phyloP scores from a whole-genome alignment of 768 basidiomycete species.

The Gautieria morchelliformis region DNA sequence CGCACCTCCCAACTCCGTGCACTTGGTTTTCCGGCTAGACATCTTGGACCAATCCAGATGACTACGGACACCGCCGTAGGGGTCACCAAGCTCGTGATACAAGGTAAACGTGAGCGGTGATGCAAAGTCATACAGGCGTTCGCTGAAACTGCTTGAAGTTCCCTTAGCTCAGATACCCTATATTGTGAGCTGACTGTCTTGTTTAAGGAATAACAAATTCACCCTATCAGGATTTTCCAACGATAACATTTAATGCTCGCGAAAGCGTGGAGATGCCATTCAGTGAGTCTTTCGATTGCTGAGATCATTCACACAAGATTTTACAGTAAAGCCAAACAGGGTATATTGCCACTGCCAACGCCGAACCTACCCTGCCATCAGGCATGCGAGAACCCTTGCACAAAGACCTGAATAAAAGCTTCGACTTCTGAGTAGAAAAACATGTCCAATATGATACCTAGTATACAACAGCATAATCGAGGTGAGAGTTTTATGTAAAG shows the following conservation, averaged over 20 bases:
- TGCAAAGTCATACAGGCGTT: not conserved
- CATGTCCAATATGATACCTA: not conserved
- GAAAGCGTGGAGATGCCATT: conserved; percentile 99
- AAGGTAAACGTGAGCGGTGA: conserved; percentile 46
- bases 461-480: not conserved
- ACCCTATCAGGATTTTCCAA: conserved; percentile 65
- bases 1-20: conserved; percentile 81
- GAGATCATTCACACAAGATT: not conserved
- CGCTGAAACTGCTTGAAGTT: conserved; percentile 25
- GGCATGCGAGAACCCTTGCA: conserved; percentile 85
- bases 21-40: conserved; percentile 79
- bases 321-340: conserved; percentile 34
- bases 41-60: conserved; percentile 88
- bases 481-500: not conserved
- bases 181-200: conserved; percentile 35
- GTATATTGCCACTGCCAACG: conserved; percentile 34
- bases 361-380: conserved; percentile 69
- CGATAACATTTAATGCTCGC: conserved; percentile 74
- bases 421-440: conserved; percentile 51
- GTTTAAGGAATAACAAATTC: not conserved
- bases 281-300: conserved; percentile 37
- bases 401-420: conserved; percentile 78
- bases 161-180: conserved; percentile 66
- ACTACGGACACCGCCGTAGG: conserved; percentile 96
- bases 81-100: conserved; percentile 76